These are phyloP conservation scores for Pythium insidiosum DNA, from an alignment of 352 stramenopile genomes.

Conservation along the genomic window DNA sequence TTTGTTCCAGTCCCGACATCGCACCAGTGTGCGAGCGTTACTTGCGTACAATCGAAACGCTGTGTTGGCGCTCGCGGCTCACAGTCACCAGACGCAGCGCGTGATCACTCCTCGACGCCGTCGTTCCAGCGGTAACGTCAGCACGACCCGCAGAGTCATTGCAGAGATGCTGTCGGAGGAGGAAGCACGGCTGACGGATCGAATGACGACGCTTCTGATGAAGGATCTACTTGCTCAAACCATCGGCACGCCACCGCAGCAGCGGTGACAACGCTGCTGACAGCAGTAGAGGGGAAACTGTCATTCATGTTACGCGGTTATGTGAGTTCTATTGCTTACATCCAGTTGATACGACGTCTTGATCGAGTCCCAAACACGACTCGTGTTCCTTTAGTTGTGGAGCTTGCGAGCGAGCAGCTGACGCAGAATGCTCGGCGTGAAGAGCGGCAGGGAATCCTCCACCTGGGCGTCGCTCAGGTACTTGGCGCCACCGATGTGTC, in stretches of 20 bases:
- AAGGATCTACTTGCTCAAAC: conserved; percentile 2
- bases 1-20: conserved; percentile 9
- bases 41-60: background rate
- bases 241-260: background rate
- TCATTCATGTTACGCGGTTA: too few relatives aligned
- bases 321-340: too few relatives aligned
- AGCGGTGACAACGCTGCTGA: background rate
- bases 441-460: conserved; percentile 39
- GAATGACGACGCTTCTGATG: conserved; percentile 12
- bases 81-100: background rate
- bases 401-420: conserved; percentile 54
- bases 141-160: too few relatives aligned
- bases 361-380: too few relatives aligned
- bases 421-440: conserved; percentile 67
- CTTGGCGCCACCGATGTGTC: conserved; percentile 76
- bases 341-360: too few relatives aligned
- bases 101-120: too few relatives aligned
- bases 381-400: too few relatives aligned
- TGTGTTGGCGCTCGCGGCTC: too few relatives aligned
- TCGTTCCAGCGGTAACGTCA: too few relatives aligned
- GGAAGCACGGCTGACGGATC: conserved; percentile 6
- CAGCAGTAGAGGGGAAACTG: too few relatives aligned
- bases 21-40: background rate
- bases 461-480: conserved; percentile 60
- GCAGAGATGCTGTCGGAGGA: conserved; percentile 10